Base-by-base conservation (phyloP, 2,329 filamentous ascomycete species). In the Apiospora koreana region DNA sequence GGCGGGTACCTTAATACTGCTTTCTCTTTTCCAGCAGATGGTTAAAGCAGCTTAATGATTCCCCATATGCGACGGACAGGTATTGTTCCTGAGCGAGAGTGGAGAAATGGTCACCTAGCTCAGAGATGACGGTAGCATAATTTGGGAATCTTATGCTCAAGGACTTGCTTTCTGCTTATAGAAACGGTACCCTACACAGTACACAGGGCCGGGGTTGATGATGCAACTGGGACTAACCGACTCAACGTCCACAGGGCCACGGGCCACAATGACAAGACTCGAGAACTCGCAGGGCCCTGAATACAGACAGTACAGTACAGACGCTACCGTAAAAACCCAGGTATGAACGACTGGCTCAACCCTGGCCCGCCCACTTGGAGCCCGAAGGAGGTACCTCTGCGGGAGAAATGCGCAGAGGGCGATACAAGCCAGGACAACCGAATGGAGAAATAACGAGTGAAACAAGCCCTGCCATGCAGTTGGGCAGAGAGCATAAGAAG, bases 111-210 rank as follows among this genome's bases (percentile, higher is more conserved):
- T 80, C 79, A 81, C 81, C 80, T 83, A 83, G 82, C 77, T 82
- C 80, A 82, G 82, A 81, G 79, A 82, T 82, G 83, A 84, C 82
- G 81, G 83, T 82, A 84, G 85, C 83, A 87, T 87, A 87, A 87
- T 86, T 87, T 86, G 86, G 82, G 80, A 83, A 86, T 87, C 84
- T 87, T 87, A 88, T 87, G 85, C 84, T 41, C 83, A 85, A 85
- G 82, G 81, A 79, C 77, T 79, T 78, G 78, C 80, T 80, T 83
- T 79, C 83, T 82, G 80, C 82, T 85, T 86, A 85, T 86, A 85
- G 84, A 85, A 86, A 83, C 81, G 81, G 80, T 78, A 81, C 78
- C 78, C 77, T 76, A 43, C 41, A 43, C 41, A 43, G 41, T n/a
- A n/a, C n/a, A 41, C 41, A 43, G 41, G 76, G 74, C 79, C 77